A percentile compares a stretch with the other conserved stretches of the same genome.
These are phyloP conservation scores for Penicillium psychrofluorescens DNA, from an alignment of 495 filamentous ascomycete genomes.

Conservation along the genomic window DNA sequence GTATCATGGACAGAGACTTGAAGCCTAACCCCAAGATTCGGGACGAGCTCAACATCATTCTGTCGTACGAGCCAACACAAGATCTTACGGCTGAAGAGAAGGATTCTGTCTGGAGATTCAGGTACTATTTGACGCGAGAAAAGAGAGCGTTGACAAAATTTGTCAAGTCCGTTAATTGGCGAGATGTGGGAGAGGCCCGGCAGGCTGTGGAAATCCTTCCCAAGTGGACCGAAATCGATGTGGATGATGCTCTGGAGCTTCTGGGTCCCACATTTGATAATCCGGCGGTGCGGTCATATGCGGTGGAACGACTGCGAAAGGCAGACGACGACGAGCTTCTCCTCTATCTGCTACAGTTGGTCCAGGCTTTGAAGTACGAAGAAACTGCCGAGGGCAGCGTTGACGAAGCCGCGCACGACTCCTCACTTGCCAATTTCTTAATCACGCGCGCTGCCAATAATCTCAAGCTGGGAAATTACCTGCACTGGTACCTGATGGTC, in stretches of 20 bases:
- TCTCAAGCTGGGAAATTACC: constrained; percentile 84
- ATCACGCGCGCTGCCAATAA: constrained; percentile 79
- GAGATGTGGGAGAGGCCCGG: constrained; percentile 73
- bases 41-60: constrained; percentile 84
- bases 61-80: constrained; percentile 89
- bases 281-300: constrained; percentile 78
- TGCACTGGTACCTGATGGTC: constrained; percentile 98
- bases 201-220: constrained; percentile 85
- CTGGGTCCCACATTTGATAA: constrained; percentile 91
- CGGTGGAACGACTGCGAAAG: constrained; percentile 84
- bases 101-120: constrained; percentile 93
- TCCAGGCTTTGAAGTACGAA: constrained; percentile 96
- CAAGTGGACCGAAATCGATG: constrained; percentile 95
- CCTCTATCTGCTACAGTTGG: constrained; percentile 87
- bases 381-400: constrained; percentile 52
- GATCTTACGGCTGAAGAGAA: constrained; percentile 83
- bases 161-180: constrained; percentile 94
- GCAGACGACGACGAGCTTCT: constrained; percentile 91
- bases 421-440: constrained; percentile 83
- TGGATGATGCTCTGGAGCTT: constrained; percentile 93
- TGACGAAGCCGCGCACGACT: constrained; percentile 65
- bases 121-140: constrained; percentile 86
- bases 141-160: constrained; percentile 96
- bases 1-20: constrained; percentile 83
- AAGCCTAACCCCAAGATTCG: constrained; percentile 95